Evolutionary conservation across 192 early-diverging fungal species (phyloP).

Genomic region (Backusella mclennaniae): DNA sequence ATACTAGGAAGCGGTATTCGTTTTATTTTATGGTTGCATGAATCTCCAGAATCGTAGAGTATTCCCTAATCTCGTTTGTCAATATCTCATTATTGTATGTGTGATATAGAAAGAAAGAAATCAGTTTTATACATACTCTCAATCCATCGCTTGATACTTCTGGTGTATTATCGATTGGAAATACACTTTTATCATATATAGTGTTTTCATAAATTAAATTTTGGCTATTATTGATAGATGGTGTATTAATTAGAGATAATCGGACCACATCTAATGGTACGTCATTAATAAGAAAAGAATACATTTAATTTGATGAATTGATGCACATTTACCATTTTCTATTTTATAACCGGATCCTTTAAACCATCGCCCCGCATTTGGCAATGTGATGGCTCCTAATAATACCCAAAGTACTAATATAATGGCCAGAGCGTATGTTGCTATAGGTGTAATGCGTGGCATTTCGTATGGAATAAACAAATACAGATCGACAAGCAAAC

Average conservation of each 20-base stretch:
- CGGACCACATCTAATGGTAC: neutral
- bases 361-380: slow-evolving; percentile 18
- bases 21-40: slow-evolving; percentile 4
- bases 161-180: neutral
- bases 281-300: neutral
- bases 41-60: slow-evolving; percentile 18
- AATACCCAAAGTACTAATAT: slow-evolving; percentile 12
- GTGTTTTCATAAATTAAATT: neutral
- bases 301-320: neutral
- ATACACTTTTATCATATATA: neutral
- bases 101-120: neutral
- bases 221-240: neutral
- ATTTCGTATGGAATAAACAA: neutral
- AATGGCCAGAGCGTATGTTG: neutral
- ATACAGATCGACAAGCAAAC: slow-evolving; percentile 11
- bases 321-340: neutral
- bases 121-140: neutral
- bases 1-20: neutral
- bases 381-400: slow-evolving; percentile 16
- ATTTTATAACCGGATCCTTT: slow-evolving; percentile 3
- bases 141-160: neutral
- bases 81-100: neutral
- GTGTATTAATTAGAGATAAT: neutral
- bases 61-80: slow-evolving; percentile 10
- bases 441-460: slow-evolving; percentile 1